Base-by-base conservation (phyloP, 805 yeast genomes). In the Blastobotrys americana region DNA sequence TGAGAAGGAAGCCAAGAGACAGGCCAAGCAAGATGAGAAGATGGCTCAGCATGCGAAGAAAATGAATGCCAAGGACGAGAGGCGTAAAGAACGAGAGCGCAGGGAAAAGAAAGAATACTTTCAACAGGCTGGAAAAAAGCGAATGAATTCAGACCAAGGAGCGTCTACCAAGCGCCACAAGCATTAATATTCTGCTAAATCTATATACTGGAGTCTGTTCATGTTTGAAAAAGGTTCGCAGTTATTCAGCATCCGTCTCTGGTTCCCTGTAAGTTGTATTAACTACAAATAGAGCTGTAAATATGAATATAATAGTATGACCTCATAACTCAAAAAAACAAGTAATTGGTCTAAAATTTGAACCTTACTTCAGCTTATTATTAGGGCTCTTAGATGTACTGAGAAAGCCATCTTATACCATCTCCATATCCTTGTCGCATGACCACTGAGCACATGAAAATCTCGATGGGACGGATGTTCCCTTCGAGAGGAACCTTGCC, bases 401-500 rank as follows among this genome's bases (percentile, higher is more conserved):
- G 95, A 50, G 96, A 87, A 62, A 93, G 78, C 97, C 97, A 93
- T 76, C 87, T 84, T 78, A 93, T 88, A 52, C 95, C 98, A 59
- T 93, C 97, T 49, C 95, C 95, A 68, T 93, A 93, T 59, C 98
- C 99, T 68, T 86, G 89, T 77, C 97, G 86, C 96, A 89, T 84
- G 45, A 89, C 96, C 54, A 93, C 95, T 21, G 96, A 87, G 69
- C 96, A 90, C 97, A 93, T 93, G 68, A 79, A 93, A 38, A 93
- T 79, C 71, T 93, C 99, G 46, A 90, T 80, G 41, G 99, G 97
- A 72, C 98, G 83, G 53, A 76, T 76, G 49, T 73, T 78, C 49
- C 80, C 82, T 35, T 77, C 78, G 49, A 77, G 65, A 39, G 80
- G 78, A 52, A 78, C 78, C 59, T 77, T 79, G 53, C 84, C 86